These are phyloP conservation scores for Bretschneidera sinensis DNA, from an alignment of 345 rosid genomes.

Conservation along the genomic window DNA sequence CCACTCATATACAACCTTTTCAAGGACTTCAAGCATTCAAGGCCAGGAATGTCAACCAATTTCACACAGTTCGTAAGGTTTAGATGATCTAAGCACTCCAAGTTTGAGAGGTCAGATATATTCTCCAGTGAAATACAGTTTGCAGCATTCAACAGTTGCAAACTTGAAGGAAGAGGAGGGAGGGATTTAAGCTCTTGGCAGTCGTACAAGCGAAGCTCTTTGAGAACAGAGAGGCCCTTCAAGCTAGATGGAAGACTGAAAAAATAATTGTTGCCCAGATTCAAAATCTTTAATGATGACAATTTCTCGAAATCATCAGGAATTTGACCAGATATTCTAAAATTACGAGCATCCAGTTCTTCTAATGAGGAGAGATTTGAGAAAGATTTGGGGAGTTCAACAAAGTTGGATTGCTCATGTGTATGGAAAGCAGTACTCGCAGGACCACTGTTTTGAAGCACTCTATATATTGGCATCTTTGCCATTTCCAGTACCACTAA, in stretches of 20 bases:
- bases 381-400: constrained; percentile 35
- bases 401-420: not conserved
- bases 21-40: constrained; percentile 35
- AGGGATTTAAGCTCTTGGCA: constrained; percentile 37
- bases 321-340: constrained; percentile 38
- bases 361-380: constrained; percentile 28
- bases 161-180: constrained; percentile 46
- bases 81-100: constrained; percentile 17
- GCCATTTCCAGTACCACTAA: constrained; percentile 35
- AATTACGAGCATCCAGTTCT: constrained; percentile 41
- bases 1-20: constrained; percentile 34
- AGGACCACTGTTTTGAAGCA: not conserved
- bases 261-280: constrained; percentile 35
- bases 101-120: constrained; percentile 31
- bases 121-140: constrained; percentile 37
- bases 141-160: constrained; percentile 27
- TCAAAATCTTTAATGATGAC: constrained; percentile 28
- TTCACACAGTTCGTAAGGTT: constrained; percentile 43
- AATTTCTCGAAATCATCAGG: constrained; percentile 48
- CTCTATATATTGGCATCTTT: constrained; percentile 21
- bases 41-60: constrained; percentile 39
- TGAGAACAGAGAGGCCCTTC: constrained; percentile 35
- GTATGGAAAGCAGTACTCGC: not conserved
- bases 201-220: constrained; percentile 23
- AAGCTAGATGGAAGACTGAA: constrained; percentile 47